Evolutionary conservation across 768 basidiomycete species (phyloP).

Genomic region (Cystofilobasidium macerans): DNA sequence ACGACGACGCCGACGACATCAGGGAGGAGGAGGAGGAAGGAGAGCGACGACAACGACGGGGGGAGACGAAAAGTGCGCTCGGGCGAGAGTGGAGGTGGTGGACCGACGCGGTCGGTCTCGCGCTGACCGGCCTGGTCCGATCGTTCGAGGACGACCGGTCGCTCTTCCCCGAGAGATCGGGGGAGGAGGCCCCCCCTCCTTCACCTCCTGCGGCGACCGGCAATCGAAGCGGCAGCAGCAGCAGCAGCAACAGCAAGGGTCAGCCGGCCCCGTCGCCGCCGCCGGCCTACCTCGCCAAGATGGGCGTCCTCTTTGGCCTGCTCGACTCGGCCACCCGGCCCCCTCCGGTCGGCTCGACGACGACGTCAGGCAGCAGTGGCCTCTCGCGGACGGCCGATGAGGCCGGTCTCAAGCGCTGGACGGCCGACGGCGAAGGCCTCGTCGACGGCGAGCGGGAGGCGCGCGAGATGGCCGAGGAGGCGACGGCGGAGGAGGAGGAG

Average conservation of each 20-base stretch:
- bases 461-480: slow-evolving; percentile 16
- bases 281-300: background rate
- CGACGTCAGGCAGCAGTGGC: too few species aligned
- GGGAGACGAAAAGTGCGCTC: too few species aligned
- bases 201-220: too few species aligned
- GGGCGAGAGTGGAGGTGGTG: slow-evolving; percentile 11
- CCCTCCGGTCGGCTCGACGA: too few species aligned
- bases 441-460: slow-evolving; percentile 17
- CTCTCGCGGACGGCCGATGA: background rate
- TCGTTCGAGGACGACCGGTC: background rate
- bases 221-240: background rate
- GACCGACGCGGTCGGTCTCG: slow-evolving; percentile 6
- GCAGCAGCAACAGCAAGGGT: background rate
- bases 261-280: too few species aligned
- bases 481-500: background rate
- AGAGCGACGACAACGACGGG: too few species aligned
- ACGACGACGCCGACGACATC: too few species aligned
- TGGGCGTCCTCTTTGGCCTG: background rate
- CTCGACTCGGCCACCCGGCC: background rate
- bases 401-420: background rate
- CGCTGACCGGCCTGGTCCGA: background rate
- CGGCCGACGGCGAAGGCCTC: slow-evolving; percentile 2
- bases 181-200: too few species aligned
- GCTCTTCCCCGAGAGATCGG: background rate
- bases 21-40: too few species aligned